Evolutionary conservation across 495 filamentous ascomycete species (phyloP), one percentile per base, ranked within the genome.

Genomic region (Daldinia decipiens): DNA sequence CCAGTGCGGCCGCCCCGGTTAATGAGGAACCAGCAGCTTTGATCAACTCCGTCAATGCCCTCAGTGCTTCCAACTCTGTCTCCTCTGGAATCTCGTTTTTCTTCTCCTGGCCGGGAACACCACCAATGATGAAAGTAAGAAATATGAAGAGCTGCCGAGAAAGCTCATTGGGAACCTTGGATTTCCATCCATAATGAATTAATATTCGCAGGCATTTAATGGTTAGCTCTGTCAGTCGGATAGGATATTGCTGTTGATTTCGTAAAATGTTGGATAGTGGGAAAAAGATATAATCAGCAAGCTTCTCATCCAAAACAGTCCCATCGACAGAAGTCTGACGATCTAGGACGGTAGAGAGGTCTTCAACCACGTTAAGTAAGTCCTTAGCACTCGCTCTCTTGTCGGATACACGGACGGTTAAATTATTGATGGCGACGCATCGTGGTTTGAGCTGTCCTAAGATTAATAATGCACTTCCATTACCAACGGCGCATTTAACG

Each of bases 201-300:
- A 98, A 82, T 26, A 93, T 82, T 9, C 85, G 79, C 36, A 98
- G 80, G 66, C 91, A 93, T 63, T 88, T 85, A 17, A 98, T 85
- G 36, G 89, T 87, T 26, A 90, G 72, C 78, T 99, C 95, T 4
- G 95, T 77, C 24, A 91, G 88, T 34, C 87, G 86, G 31, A 91
- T 85, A 5, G 96, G 87, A 34, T 94, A 84, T 31, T 84, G 83
- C 67, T 93, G 87, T 56, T 89, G 90, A 56, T 88, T 85, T 61
- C 92, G 89, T 70, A 99, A 90, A 54, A 98, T 88, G 67, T 96
- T 91, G 2, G 92, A 93, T 0, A 99, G 81, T 0, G 95, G 95
- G 71, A 97, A 95, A 84, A 98, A 98, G 70, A 91, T 87, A 82
- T 97, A 99, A 77, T 98, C 93, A 7, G 94, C 95, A 27, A 98